These are phyloP conservation scores for Boletus patriciae DNA, from an alignment of 768 basidiomycete genomes.

Conservation along the genomic window DNA sequence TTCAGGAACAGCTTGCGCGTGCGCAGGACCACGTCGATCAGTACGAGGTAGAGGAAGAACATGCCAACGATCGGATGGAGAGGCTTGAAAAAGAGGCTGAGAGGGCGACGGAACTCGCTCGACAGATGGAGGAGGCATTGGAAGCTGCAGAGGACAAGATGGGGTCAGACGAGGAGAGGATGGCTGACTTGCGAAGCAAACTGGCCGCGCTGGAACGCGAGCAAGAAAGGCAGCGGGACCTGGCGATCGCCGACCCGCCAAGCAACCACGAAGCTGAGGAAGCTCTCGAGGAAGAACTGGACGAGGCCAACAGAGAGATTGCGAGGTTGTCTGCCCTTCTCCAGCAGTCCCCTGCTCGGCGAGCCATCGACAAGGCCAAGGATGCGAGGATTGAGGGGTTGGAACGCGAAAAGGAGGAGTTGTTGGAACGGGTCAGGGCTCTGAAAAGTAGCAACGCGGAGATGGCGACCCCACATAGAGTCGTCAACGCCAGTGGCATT, in stretches of 20 bases:
- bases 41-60: slow-evolving; percentile 46
- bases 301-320: slow-evolving; percentile 74
- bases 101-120: slow-evolving; percentile 53
- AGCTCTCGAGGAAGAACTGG: slow-evolving; percentile 72
- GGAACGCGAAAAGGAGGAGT: slow-evolving; percentile 73
- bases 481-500: slow-evolving; percentile 55
- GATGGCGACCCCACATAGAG: slow-evolving; percentile 57
- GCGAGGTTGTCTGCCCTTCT: slow-evolving; percentile 65
- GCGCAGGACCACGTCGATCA: slow-evolving; percentile 47
- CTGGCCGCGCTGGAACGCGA: slow-evolving; percentile 60
- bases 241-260: slow-evolving; percentile 18
- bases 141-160: slow-evolving; percentile 74
- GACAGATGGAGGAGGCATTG: slow-evolving; percentile 75
- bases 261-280: slow-evolving; percentile 56
- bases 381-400: slow-evolving; percentile 74
- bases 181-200: slow-evolving; percentile 51
- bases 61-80: slow-evolving; percentile 49
- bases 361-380: slow-evolving; percentile 75
- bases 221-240: slow-evolving; percentile 38
- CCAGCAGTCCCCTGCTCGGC: slow-evolving; percentile 70
- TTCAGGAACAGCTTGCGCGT: slow-evolving; percentile 55
- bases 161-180: slow-evolving; percentile 54
- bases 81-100: slow-evolving; percentile 53
- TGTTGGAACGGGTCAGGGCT: slow-evolving; percentile 67
- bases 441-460: slow-evolving; percentile 54